A percentile compares a stretch with the other conserved stretches of the same genome.
These are phyloP conservation scores for Geoglossum glabrum DNA, from an alignment of 495 filamentous ascomycete genomes.

Conservation along the genomic window DNA sequence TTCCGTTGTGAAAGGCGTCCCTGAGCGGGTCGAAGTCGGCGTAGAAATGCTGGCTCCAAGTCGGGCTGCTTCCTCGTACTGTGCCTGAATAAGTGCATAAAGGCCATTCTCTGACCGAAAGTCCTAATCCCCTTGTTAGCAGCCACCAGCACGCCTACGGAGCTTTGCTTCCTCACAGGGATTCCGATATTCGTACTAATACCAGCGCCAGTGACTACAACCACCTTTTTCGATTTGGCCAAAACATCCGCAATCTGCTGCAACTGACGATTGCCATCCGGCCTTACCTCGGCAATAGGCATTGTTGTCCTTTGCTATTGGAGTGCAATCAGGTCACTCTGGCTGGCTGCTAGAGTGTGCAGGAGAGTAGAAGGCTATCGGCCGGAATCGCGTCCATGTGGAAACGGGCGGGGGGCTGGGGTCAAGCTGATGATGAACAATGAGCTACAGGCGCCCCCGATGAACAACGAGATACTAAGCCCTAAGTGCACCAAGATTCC, in stretches of 20 bases:
- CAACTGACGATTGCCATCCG: neutral
- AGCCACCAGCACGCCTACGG: neutral
- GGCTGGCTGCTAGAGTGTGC: neutral
- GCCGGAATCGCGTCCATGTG: neutral
- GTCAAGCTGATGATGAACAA: neutral
- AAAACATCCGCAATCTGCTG: slow-evolving; percentile 40
- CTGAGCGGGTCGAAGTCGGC: neutral
- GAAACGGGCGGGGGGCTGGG: neutral
- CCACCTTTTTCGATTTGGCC: slow-evolving; percentile 37
- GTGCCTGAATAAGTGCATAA: slow-evolving; percentile 45
- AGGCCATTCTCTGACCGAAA: slow-evolving; percentile 51
- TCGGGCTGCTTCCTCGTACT: slow-evolving; percentile 25
- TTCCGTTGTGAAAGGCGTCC: neutral
- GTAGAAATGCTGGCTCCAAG: neutral
- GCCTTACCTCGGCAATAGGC: neutral
- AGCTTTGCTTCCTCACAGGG: slow-evolving; percentile 28
- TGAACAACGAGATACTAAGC: neutral
- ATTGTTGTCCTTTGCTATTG: neutral
- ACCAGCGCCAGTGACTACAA: slow-evolving; percentile 49
- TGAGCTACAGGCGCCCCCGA: neutral
- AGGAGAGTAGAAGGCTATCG: neutral
- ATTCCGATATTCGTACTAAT: slow-evolving; percentile 58
- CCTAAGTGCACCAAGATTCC: neutral
- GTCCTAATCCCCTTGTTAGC: slow-evolving; percentile 26
- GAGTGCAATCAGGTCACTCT: neutral